phyloP scores from a whole-genome alignment of 2,329 filamentous ascomycete species.

The Metarhizium robertsii region DNA sequence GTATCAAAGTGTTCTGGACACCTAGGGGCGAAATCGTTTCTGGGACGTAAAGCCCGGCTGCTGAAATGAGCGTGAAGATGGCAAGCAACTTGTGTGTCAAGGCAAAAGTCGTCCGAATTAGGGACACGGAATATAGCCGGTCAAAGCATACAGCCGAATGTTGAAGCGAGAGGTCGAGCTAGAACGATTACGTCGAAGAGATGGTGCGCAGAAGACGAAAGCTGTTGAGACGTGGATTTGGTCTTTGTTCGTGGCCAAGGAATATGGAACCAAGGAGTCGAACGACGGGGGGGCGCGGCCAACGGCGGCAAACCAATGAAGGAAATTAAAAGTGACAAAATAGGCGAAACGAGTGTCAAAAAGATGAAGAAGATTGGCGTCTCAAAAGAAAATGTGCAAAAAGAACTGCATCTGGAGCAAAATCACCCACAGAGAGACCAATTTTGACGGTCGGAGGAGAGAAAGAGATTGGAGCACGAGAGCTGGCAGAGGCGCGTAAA shows the following conservation, averaged over 20 bases:
- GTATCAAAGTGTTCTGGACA: not conserved
- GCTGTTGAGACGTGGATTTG: not conserved
- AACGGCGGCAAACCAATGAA: conserved; percentile 16
- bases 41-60: not conserved
- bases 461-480: conserved; percentile 11
- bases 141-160: conserved; percentile 1
- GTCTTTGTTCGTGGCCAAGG: not conserved
- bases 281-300: conserved; percentile 2
- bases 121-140: conserved; percentile 2
- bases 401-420: conserved; percentile 20
- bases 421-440: conserved; percentile 12
- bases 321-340: conserved; percentile 24
- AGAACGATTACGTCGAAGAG: conserved; percentile 8
- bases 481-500: conserved; percentile 4
- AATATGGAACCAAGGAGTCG: not conserved
- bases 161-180: conserved; percentile 9
- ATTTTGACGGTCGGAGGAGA: conserved; percentile 17
- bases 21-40: not conserved
- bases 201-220: not conserved
- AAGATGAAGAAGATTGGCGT: conserved; percentile 14
- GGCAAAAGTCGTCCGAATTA: conserved; percentile 4
- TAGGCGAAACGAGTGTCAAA: conserved; percentile 22
- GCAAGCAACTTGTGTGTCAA: conserved; percentile 3
- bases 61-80: not conserved
- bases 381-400: conserved; percentile 17